These are phyloP conservation scores for Colletotrichum karsti DNA, from an alignment of 2,329 filamentous ascomycete genomes.

Conservation along the genomic window DNA sequence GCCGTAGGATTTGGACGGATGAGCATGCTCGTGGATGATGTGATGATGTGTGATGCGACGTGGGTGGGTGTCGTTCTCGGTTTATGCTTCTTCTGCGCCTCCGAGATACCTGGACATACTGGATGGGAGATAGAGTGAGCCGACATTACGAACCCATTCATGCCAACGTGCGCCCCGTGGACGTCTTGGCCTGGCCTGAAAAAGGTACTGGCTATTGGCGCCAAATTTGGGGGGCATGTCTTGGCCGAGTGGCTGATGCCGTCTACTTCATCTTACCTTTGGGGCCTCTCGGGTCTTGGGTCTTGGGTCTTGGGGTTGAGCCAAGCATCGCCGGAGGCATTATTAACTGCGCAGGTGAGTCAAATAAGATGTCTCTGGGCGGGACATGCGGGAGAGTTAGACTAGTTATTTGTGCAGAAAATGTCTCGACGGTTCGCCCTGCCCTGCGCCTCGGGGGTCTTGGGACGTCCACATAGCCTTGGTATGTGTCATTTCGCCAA, in stretches of 20 bases:
- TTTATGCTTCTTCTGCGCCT: slow-evolving; percentile 8
- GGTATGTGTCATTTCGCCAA: slow-evolving; percentile 24
- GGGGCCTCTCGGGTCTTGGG: too few relatives aligned
- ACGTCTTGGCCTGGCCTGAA: background rate
- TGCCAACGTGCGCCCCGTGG: background rate
- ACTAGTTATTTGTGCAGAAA: background rate
- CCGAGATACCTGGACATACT: background rate
- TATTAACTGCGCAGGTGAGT: too few relatives aligned
- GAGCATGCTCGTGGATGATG: too few relatives aligned
- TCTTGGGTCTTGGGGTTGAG: background rate
- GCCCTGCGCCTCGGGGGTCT: background rate
- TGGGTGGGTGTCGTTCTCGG: background rate
- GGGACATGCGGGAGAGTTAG: background rate
- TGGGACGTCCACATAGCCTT: slow-evolving; percentile 13
- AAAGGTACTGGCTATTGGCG: too few relatives aligned
- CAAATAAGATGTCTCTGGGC: background rate
- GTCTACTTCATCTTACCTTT: too few relatives aligned
- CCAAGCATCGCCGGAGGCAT: slow-evolving; percentile 3
- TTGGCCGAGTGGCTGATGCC: background rate
- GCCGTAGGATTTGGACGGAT: background rate
- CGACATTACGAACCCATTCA: background rate
- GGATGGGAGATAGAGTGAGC: background rate
- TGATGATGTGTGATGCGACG: background rate
- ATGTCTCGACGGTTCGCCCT: background rate
- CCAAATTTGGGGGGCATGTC: background rate